Base-by-base conservation (phyloP, 345 rosid species). In the Lepidium africanum region DNA sequence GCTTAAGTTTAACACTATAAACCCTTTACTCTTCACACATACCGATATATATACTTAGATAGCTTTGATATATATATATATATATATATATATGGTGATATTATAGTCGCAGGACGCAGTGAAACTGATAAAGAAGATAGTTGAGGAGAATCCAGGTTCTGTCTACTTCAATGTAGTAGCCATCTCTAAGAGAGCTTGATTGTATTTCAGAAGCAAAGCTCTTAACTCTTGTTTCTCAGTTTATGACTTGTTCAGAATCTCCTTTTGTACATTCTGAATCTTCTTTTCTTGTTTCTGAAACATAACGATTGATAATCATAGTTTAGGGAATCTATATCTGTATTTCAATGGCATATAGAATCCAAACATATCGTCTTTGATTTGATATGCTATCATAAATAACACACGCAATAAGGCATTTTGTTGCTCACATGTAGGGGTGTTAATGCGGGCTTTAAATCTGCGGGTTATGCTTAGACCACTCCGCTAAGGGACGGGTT, bases 101-200 rank as follows among this genome's bases (percentile, higher is more conserved):
- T 65, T 65, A 46, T 47, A 36, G 23, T 38, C 1, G 30, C 89
- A 93, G 98, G 98, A 88, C 60, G 86, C 92, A 1, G 83, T 89
- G 21, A 85, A 80, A 76, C 89, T 88, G 70, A 87, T 93, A 37
- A 59, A 51, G 79, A 73, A 79, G 51, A 88, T 85, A 80, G 85
- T 93, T 41, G 76, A 81, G 84, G 82, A 88, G 79, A 93, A 88
- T 67, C 94, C 97, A 0, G 79, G 64, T 2, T 87, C 96, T 0
- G 82, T 73, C 69, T 88, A 85, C 83, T 90, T 93, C 78, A 88
- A 90, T 57, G 97, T 87, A 25, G 90, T 87, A 59, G 86, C 92
- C n/a, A 53, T 93, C 63, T 78, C 85, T 0, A 87, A 81, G 74
- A 87, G 73, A 50, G 15, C 63, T 15, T 56, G 77, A 41, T 13